Percentiles rank a stretch among this genome's conserved stretches.
Conservation (phyloP, 306 rosid genomes). For the Oxytropis ochrocephala region DNA sequence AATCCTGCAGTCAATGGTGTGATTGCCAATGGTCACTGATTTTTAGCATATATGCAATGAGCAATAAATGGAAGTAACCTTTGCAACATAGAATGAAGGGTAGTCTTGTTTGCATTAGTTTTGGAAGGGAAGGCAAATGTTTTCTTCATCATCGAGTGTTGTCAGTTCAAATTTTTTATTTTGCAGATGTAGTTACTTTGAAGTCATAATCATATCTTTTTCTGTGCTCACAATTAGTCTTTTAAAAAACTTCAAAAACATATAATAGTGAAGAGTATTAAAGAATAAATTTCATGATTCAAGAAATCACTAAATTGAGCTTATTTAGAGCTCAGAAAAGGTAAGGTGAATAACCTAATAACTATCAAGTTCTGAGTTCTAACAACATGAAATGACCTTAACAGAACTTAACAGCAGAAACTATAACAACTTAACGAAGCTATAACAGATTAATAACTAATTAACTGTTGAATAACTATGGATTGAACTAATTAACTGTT, state of each 20-base stretch:
- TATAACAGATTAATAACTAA: too few species aligned
- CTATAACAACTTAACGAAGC: too few species aligned
- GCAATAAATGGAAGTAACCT: slow-evolving; percentile 3
- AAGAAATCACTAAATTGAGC: too few species aligned
- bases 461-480: too few species aligned
- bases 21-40: slow-evolving; percentile 64
- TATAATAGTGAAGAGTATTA: background rate
- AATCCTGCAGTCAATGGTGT: slow-evolving; percentile 32
- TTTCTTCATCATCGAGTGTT: slow-evolving; percentile 17
- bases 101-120: slow-evolving; percentile 14
- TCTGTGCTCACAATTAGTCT: background rate
- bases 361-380: too few species aligned
- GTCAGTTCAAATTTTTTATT: background rate
- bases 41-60: background rate
- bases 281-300: too few species aligned
- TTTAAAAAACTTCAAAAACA: background rate
- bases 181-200: background rate
- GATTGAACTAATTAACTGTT: too few species aligned
- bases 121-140: slow-evolving; percentile 25
- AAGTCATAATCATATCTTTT: background rate
- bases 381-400: too few species aligned
- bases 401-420: too few species aligned
- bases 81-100: slow-evolving; percentile 6
- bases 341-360: too few species aligned
- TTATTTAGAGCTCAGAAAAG: too few species aligned